A percentile compares a stretch with the other conserved stretches of the same genome.
Evolutionary conservation across 2,329 filamentous ascomycete species (phyloP).

Genomic region (Arthrobotrys megalospora): DNA sequence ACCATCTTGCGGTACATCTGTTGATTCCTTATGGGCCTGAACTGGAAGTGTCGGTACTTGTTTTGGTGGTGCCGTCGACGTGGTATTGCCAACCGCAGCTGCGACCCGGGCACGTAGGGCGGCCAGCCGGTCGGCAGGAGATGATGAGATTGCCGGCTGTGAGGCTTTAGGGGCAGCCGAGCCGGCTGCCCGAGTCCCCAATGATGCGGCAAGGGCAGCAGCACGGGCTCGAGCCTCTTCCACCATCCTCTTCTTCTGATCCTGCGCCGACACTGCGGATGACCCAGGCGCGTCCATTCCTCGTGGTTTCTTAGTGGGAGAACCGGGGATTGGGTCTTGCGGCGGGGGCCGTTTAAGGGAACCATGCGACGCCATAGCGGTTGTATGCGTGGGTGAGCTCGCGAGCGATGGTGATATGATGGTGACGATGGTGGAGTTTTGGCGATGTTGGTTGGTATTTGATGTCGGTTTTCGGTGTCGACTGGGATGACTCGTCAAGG

Average conservation of each 20-base stretch:
- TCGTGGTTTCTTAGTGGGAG: conserved; percentile 54
- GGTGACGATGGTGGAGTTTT: conserved; percentile 6
- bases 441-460: not conserved
- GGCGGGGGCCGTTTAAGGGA: conserved; percentile 56
- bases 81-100: conserved; percentile 76
- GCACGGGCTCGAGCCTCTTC: conserved; percentile 64
- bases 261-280: conserved; percentile 39
- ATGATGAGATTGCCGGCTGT: conserved; percentile 64
- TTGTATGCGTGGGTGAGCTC: not conserved
- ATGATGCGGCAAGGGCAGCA: conserved; percentile 63
- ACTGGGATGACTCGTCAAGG: not conserved
- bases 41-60: conserved; percentile 64
- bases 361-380: conserved; percentile 43
- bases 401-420: not conserved
- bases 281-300: conserved; percentile 42
- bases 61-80: conserved; percentile 65
- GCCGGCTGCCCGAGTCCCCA: conserved; percentile 33
- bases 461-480: not conserved
- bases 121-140: conserved; percentile 78
- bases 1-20: conserved; percentile 70
- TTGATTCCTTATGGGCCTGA: conserved; percentile 65
- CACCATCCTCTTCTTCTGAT: conserved; percentile 64
- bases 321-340: conserved; percentile 49
- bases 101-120: conserved; percentile 85
- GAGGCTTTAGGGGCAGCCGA: conserved; percentile 35